phyloP scores from a whole-genome alignment of 1,139 yeast genomes.

The Hemisphaericaspora xylofermentans region DNA sequence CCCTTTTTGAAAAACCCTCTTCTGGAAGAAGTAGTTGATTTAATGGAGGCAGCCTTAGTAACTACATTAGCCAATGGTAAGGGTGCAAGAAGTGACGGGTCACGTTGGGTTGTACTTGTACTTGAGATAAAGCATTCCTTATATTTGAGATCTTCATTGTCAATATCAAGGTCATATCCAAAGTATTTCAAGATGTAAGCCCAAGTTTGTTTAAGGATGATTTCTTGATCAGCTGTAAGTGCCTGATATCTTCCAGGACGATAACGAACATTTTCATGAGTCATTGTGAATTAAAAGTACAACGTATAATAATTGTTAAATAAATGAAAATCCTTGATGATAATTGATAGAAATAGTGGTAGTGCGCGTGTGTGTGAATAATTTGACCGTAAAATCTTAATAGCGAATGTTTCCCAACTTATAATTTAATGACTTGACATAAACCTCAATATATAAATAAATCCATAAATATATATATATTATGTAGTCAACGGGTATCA shows the following conservation, averaged over 20 bases:
- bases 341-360: too few relatives aligned
- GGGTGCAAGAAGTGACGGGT: conserved; percentile 14
- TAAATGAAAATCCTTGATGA: too few relatives aligned
- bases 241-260: conserved; percentile 46
- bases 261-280: conserved; percentile 10
- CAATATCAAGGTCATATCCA: conserved; percentile 37
- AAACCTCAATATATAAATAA: too few relatives aligned
- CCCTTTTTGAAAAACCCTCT: not conserved
- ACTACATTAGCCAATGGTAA: not conserved
- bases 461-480: too few relatives aligned
- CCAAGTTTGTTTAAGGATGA: conserved; percentile 42
- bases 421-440: too few relatives aligned
- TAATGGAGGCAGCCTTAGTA: not conserved
- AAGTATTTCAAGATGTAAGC: conserved; percentile 37
- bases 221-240: conserved; percentile 41
- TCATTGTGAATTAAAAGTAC: not conserved
- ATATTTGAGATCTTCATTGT: conserved; percentile 31
- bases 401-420: too few relatives aligned
- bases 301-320: not conserved
- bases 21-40: not conserved
- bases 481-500: too few relatives aligned
- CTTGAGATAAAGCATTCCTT: conserved; percentile 39
- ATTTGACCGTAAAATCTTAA: too few relatives aligned
- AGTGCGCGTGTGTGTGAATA: too few relatives aligned
- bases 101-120: conserved; percentile 21